Evolutionary conservation across 2,329 filamentous ascomycete species (phyloP), one percentile per base, ranked within the genome.

Genomic region (Plenodomus tracheiphilus): DNA sequence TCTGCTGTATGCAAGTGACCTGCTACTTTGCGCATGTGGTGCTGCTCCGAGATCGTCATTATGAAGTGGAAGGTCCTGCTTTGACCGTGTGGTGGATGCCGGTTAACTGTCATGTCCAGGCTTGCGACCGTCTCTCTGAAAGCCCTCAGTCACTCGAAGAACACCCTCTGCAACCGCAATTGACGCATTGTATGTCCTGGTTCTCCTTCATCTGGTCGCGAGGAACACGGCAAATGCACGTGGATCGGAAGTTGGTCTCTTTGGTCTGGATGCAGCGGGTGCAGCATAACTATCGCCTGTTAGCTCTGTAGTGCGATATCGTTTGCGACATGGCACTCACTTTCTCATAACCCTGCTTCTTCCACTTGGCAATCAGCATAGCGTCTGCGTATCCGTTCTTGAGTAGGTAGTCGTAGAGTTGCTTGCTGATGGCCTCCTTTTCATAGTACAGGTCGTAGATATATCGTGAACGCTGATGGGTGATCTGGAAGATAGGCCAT

Each of bases 321-420:
- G 30, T 30, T 15, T 28, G 35, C 22, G 11, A 22, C 20, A 18
- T 28, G 20, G 7, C 5, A 72, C 80, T 43, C 72, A 90, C 89
- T 85, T 97, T 97, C 75, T 99, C 94, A 68, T 99, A 99, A 15
- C 94, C 94, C 67, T 95, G 89, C 79, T 99, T 99, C 84, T 99
- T 99, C 94, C 94, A 99, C 78, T 99, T 99, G 13, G 94, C 94
- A 69, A 99, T 97, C 68, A 99, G 78, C 78, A 92, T 94, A 39
- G 89, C 85, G 75, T 99, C 94, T 4, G 92, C 94, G 71, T 99
- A 97, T 41, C 87, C 86, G 70, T 99, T 97, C 82, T 99, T 99
- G 51, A 99, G 78, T 57, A 97, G 78, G 87, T 90, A 99, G 62
- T 97, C 94, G 75, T 99, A 99, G 17, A 99, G 80, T 74, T 87